A percentile compares a stretch with the other conserved stretches of the same genome.
Evolutionary conservation across 345 rosid species (phyloP).

Genomic region (Aquilaria yunnanensis): DNA sequence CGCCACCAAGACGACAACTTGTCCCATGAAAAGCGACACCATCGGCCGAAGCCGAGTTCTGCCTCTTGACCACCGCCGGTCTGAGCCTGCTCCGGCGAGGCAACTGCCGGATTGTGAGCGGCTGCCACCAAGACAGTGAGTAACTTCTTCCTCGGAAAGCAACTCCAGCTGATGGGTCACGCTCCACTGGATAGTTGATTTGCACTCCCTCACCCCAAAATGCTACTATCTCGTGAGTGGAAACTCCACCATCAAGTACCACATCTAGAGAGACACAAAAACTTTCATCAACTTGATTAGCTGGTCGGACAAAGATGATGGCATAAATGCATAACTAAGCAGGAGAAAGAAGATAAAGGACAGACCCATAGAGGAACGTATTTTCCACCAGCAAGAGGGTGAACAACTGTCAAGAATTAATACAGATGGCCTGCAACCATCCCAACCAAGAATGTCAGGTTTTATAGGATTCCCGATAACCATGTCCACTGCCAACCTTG

Average conservation of each 20-base stretch:
- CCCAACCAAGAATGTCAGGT: slow-evolving; percentile 50
- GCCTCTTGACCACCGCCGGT: neutral
- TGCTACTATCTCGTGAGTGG: slow-evolving; percentile 46
- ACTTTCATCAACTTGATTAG: no score
- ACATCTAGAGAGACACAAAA: no score
- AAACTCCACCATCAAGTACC: slow-evolving; percentile 8
- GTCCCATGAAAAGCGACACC: slow-evolving; percentile 37
- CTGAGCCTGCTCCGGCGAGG: neutral
- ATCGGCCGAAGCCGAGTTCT: slow-evolving; percentile 14
- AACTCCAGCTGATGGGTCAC: slow-evolving; percentile 35
- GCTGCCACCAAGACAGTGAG: slow-evolving; percentile 18
- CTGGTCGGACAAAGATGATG: no score
- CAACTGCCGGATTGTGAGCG: neutral
- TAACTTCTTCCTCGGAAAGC: slow-evolving; percentile 47
- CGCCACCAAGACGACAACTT: slow-evolving; percentile 30
- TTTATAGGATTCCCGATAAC: slow-evolving; percentile 41
- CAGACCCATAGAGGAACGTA: slow-evolving; percentile 54
- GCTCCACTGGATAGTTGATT: slow-evolving; percentile 36
- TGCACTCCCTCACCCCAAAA: slow-evolving; percentile 45
- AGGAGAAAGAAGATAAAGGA: slow-evolving; percentile 25
- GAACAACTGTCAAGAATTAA: slow-evolving; percentile 57
- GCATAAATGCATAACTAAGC: no score
- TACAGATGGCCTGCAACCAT: slow-evolving; percentile 56
- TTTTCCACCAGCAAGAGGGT: slow-evolving; percentile 59
- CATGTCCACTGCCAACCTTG: slow-evolving; percentile 50